These are phyloP conservation scores for Globisporangium takayamanum DNA, from an alignment of 352 stramenopile species.

Conservation along the genomic window DNA sequence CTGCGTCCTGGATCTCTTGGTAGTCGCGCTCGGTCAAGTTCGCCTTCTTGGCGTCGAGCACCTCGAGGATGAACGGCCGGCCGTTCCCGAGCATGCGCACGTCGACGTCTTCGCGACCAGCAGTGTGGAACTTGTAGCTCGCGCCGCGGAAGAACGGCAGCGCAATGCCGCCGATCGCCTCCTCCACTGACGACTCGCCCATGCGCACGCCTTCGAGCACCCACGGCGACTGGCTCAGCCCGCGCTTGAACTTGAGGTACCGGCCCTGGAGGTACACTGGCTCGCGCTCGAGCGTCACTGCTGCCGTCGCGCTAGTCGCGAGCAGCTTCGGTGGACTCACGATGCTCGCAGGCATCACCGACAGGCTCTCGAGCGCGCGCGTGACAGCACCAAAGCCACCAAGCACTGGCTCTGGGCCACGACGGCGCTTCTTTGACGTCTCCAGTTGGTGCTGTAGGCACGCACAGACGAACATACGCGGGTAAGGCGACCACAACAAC, in stretches of 20 bases:
- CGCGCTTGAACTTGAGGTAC: constrained; percentile 89
- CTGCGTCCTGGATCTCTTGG: constrained; percentile 39
- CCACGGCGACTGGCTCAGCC: constrained; percentile 89
- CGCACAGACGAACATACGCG: background rate
- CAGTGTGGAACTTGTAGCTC: constrained; percentile 94
- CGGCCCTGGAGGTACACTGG: constrained; percentile 85
- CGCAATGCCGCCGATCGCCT: constrained; percentile 76
- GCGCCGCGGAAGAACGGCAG: constrained; percentile 55
- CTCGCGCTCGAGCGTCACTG: constrained; percentile 57
- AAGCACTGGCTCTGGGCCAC: constrained; percentile 50
- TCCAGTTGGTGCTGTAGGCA: constrained; percentile 51
- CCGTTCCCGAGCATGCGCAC: constrained; percentile 95
- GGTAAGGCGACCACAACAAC: background rate
- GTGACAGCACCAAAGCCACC: constrained; percentile 78
- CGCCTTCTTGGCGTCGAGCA: constrained; percentile 75
- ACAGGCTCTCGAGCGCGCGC: constrained; percentile 44
- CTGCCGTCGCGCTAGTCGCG: constrained; percentile 26
- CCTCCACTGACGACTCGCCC: constrained; percentile 86
- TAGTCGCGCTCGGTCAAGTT: constrained; percentile 51
- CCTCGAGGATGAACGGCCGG: constrained; percentile 88
- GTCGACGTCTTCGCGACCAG: constrained; percentile 96
- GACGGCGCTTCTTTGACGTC: constrained; percentile 53
- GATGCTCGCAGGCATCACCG: constrained; percentile 41
- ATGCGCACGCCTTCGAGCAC: constrained; percentile 82
- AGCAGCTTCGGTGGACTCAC: constrained; percentile 43